A percentile compares a stretch with the other conserved stretches of the same genome.
Conservation (phyloP, 169 alveolate genomes). For the Cyclospora cayetanensis region DNA sequence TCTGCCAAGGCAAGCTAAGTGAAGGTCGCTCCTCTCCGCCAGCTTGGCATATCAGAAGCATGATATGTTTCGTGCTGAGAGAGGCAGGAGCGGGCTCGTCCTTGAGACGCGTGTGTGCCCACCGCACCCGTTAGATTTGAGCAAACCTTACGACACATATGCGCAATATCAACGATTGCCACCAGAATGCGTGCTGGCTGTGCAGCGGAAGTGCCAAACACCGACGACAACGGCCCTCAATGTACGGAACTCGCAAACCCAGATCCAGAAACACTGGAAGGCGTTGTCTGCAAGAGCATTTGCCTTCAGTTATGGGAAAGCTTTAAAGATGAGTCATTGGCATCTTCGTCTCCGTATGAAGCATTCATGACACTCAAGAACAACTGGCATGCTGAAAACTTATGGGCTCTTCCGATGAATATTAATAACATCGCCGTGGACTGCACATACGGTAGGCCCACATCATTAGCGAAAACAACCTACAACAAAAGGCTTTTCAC, state of each 20-base stretch:
- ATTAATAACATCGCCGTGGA: not conserved
- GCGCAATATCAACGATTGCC: too few species aligned
- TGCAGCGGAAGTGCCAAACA: not conserved
- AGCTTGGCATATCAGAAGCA: too few species aligned
- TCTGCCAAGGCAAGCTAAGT: constrained; percentile 51
- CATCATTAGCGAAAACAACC: too few species aligned
- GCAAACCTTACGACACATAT: too few species aligned
- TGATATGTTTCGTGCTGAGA: too few species aligned
- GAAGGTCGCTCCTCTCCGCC: too few species aligned
- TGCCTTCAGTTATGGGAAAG: constrained; percentile 46
- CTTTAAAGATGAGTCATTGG: not conserved
- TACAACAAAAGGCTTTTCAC: too few species aligned
- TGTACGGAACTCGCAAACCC: not conserved
- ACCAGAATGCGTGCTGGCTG: too few species aligned
- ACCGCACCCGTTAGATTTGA: too few species aligned
- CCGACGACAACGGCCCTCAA: constrained; percentile 48
- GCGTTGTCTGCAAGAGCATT: constrained; percentile 8
- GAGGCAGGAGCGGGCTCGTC: too few species aligned
- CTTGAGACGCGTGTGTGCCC: too few species aligned
- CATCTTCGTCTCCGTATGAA: constrained; percentile 3
- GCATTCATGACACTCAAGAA: not conserved
- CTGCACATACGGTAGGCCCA: constrained; percentile 47
- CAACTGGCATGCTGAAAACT: constrained; percentile 43
- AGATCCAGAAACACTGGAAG: constrained; percentile 4
- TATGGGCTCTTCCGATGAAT: not conserved